Base-by-base conservation (phyloP, 768 basidiomycete genomes). In the Agaricus blazei region DNA sequence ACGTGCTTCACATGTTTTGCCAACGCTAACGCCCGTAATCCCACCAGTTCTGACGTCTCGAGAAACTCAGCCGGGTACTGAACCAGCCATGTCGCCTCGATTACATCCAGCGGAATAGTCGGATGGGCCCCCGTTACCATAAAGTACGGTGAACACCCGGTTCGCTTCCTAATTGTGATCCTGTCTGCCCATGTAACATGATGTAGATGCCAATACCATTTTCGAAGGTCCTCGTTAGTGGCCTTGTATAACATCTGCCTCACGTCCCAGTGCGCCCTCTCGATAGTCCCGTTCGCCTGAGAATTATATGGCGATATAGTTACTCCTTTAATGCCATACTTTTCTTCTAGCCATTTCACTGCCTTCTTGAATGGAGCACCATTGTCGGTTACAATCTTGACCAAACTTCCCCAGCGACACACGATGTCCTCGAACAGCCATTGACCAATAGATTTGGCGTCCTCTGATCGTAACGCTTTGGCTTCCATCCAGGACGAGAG, bases 331-430 rank as follows among this genome's bases (percentile, higher is more conserved):
- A 66, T 62, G 31, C 44, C 60, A 49, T 66, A 68, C 27, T 65
- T 65, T 43, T 62, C 29, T n/a, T 50, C 38, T 3, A 68, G 41
- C 57, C 59, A 64, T 2, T 42, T 44, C 3, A 63, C 29, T 0
- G 65, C 65, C 5, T 59, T 57, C 23, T 49, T 38, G 34, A 66
- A 65, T 1, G 61, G 50, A 3, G 47, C 34, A 0, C 67, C 65
- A 47, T 80, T 80, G 56, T 80, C 77, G 0, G 71, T 75, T 63
- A 19, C 19, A 19, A 19, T 19, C 19, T 19, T 19, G 0, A 11
- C 19, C 0, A 75, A 19, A 15, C 68, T 63, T 2, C 75, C 76
- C 75, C 75, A 78, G 28, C 66, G 31, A 46, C 66, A 70, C 0
- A 72, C 58, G 3, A 73, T 65, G 9, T 74, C 67, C 56, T 66